Base-by-base conservation (phyloP, 2,329 filamentous ascomycete genomes). In the Cercospora berteroae region DNA sequence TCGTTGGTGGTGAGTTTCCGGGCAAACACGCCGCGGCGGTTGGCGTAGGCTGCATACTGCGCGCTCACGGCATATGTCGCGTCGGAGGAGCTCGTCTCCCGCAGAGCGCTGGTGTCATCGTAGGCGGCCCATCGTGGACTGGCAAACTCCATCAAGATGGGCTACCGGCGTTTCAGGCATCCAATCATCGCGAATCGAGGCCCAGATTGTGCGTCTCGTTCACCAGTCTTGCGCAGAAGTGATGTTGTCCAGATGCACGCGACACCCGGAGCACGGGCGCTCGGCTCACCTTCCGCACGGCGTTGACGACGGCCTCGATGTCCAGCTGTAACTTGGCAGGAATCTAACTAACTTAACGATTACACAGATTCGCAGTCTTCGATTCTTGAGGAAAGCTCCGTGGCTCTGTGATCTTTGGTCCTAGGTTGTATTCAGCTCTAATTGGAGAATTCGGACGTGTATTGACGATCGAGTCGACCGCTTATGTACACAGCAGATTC, bases 41-140 rank as follows among this genome's bases (percentile, higher is more conserved):
- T 52, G 27, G 69, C 61, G 60, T 63, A 69, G 36, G 73, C 73
- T 13, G 68, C 67, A 61, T 74, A 72, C 29, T 65, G 56, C 20
- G 66, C 63, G 61, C 71, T 73, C 39, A 70, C 64, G 60, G 68
- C 67, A 36, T 66, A 72, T 16, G 59, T 65, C n/a, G 66, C 66
- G 33, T 39, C 23, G 8, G 61, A 18, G 25, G 18, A n/a, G 13
- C 25, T 48, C 20, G 39, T 9, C 23, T 44, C 48, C 36, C 42
- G 64, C 16, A 18, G 29, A 16, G 50, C 7, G 23, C 18, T 63
- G 27, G 61, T 57, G 31, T 63, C 61, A 57, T 63, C 31, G 61
- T 57, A 57, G 56, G 63, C 63, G 39, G 36, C 42, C 63, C 63
- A 60, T 65, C 57, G 61, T 42, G 66, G 58, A 56, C 63, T 68